phyloP scores from a whole-genome alignment of 495 filamentous ascomycete genomes.

The Penicillium angulare region DNA sequence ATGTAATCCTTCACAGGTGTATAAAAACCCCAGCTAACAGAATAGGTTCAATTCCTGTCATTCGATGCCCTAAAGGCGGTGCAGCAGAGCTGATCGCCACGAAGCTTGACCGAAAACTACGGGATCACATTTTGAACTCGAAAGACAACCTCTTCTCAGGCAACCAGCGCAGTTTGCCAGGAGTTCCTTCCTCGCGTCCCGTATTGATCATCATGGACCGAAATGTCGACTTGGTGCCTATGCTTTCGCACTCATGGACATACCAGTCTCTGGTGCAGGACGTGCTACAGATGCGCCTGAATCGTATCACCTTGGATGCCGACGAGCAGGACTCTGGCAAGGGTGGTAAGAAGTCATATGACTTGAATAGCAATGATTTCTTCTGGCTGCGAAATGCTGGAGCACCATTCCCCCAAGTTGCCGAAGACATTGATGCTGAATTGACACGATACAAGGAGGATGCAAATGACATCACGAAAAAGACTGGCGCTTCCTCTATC shows the following conservation, averaged over 20 bases:
- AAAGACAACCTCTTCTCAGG: conserved; percentile 90
- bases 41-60: conserved; percentile 84
- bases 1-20: conserved; percentile 25
- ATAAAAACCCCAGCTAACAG: neutral
- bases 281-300: conserved; percentile 89
- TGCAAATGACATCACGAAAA: conserved; percentile 89
- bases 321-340: conserved; percentile 74
- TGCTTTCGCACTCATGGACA: conserved; percentile 98
- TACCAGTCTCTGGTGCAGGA: conserved; percentile 97
- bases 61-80: conserved; percentile 85
- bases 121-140: conserved; percentile 95
- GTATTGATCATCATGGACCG: conserved; percentile 89
- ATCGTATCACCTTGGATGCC: conserved; percentile 90
- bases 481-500: conserved; percentile 88
- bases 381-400: conserved; percentile 97
- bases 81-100: conserved; percentile 93
- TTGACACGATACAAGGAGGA: conserved; percentile 94
- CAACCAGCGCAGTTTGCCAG: conserved; percentile 47
- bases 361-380: conserved; percentile 87
- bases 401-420: conserved; percentile 91
- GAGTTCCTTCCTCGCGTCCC: conserved; percentile 70
- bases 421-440: conserved; percentile 92
- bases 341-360: conserved; percentile 79
- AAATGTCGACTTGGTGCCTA: conserved; percentile 94
- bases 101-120: conserved; percentile 90